Evolutionary conservation across 1,139 yeast species (phyloP).

Genomic region (Kodamaea fungicola): DNA sequence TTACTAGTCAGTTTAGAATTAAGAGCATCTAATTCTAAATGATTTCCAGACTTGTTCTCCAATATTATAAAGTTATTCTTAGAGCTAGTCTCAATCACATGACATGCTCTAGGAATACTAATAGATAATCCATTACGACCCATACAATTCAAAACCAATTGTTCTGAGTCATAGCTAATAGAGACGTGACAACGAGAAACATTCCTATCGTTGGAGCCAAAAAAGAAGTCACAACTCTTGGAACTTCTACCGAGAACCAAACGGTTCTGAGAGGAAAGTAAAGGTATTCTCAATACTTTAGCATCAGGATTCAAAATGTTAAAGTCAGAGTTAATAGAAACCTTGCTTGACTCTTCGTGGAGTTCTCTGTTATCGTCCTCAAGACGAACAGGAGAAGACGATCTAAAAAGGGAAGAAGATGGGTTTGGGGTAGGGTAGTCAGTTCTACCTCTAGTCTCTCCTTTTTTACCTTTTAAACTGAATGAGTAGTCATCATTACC

Average conservation of each 20-base stretch:
- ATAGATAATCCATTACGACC: constrained; percentile 73
- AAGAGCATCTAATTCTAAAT: constrained; percentile 14
- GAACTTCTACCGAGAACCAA: constrained; percentile 63
- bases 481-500: constrained; percentile 15
- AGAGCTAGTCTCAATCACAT: constrained; percentile 26
- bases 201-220: constrained; percentile 52
- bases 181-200: constrained; percentile 68
- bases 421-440: constrained; percentile 55
- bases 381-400: constrained; percentile 38
- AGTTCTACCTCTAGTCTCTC: constrained; percentile 20
- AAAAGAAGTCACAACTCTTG: constrained; percentile 54
- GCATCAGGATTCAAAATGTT: constrained; percentile 40
- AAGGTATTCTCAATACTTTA: constrained; percentile 36
- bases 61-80: constrained; percentile 29
- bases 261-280: constrained; percentile 19
- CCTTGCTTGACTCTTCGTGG: constrained; percentile 11
- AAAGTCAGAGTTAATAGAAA: constrained; percentile 29
- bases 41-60: constrained; percentile 26
- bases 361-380: constrained; percentile 7
- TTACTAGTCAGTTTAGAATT: constrained; percentile 19
- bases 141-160: constrained; percentile 48
- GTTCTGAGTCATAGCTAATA: constrained; percentile 22
- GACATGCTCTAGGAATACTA: constrained; percentile 51
- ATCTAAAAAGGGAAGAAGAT: constrained; percentile 48
- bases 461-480: constrained; percentile 3